Percentiles rank a stretch among this genome's conserved stretches.
Conservation (phyloP, 306 rosid species). For the Bauhinia variegata region DNA sequence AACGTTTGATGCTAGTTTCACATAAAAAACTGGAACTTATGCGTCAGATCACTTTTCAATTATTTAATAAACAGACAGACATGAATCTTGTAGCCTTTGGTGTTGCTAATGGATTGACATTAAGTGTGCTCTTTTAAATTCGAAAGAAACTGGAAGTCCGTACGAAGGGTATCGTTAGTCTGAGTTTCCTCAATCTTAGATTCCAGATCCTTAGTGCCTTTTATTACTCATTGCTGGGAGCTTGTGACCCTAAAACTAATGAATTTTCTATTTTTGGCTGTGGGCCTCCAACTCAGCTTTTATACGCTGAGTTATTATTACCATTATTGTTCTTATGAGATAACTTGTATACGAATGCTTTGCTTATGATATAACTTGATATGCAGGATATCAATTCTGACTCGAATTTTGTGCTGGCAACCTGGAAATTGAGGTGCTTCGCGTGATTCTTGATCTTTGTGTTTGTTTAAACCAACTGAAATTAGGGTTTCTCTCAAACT, state of each 20-base stretch:
- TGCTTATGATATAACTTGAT: slow-evolving; percentile 27
- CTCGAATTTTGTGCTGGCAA: slow-evolving; percentile 59
- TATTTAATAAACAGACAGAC: not conserved
- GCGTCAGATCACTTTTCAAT: not conserved
- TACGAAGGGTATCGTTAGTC: not conserved
- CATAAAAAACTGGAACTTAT: slow-evolving; percentile 4
- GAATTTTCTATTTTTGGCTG: no score
- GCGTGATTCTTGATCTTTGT: slow-evolving; percentile 2
- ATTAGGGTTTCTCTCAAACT: not conserved
- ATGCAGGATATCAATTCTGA: slow-evolving; percentile 61
- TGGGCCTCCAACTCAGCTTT: no score
- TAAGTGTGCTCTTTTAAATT: not conserved
- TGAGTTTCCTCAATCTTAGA: not conserved
- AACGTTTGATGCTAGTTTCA: slow-evolving; percentile 30
- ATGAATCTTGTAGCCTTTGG: not conserved
- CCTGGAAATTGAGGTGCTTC: slow-evolving; percentile 86
- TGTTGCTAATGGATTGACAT: not conserved
- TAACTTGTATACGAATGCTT: slow-evolving; percentile 11
- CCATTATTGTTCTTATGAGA: no score
- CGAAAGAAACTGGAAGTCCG: no score
- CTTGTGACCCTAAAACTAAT: no score
- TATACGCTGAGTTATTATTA: no score
- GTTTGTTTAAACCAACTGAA: slow-evolving; percentile 6
- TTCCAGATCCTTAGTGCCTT: not conserved
- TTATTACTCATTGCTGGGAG: not conserved